Percentiles rank a stretch among this genome's conserved stretches.
phyloP scores from a whole-genome alignment of 139 green algal genomes.

The Desmodesmus armatus region DNA sequence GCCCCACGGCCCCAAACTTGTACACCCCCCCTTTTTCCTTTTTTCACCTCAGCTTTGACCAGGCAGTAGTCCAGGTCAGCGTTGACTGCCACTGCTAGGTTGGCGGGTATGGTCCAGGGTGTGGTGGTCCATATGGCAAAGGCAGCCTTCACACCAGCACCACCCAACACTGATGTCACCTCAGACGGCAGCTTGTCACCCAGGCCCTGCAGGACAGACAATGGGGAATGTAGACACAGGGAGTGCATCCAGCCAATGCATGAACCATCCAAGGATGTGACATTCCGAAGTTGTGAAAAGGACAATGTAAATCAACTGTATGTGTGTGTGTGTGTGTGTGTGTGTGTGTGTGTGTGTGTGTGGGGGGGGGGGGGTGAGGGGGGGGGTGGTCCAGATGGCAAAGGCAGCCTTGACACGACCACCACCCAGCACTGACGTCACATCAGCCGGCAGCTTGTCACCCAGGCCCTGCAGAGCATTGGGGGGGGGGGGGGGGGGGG shows the following conservation, averaged over 20 bases:
- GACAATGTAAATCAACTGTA: no score
- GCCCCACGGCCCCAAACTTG: no score
- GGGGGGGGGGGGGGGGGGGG: no score
- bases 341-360: no score
- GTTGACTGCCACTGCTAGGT: constrained; percentile 97
- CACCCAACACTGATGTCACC: neutral
- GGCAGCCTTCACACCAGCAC: constrained; percentile 40
- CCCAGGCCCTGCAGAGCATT: constrained; percentile 25
- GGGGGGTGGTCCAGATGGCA: constrained; percentile 99
- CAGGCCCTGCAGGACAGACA: constrained; percentile 11
- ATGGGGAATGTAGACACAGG: no score
- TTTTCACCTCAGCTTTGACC: constrained; percentile 30
- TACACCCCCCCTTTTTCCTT: constrained; percentile 1
- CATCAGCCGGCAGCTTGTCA: constrained; percentile 18
- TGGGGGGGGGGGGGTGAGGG: no score
- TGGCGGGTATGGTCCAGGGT: constrained; percentile 98
- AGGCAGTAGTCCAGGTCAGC: constrained; percentile 86
- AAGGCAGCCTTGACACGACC: constrained; percentile 60
- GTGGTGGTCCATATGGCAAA: constrained; percentile 99
- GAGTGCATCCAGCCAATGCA: no score
- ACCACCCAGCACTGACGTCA: neutral
- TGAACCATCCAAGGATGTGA: no score
- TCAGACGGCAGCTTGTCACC: constrained; percentile 21
- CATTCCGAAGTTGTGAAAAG: no score
- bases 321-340: no score